phyloP scores from a whole-genome alignment of 2,329 filamentous ascomycete species.

The Hirsutella thompsonii region DNA sequence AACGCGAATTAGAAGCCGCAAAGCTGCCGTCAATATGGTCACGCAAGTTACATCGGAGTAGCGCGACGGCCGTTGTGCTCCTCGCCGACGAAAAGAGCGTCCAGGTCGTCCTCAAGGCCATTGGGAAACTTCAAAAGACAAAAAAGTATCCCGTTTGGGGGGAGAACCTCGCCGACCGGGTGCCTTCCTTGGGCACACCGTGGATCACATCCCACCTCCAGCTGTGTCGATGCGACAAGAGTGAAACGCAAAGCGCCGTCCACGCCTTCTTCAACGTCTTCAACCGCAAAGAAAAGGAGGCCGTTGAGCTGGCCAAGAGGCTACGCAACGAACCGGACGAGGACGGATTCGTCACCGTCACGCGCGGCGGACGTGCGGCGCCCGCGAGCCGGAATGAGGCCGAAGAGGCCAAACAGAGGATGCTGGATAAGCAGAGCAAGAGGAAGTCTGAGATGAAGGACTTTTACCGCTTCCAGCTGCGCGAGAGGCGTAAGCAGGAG shows the following conservation, averaged over 20 bases:
- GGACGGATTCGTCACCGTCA: slow-evolving; percentile 91
- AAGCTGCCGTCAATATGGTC: slow-evolving; percentile 63
- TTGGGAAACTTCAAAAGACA: slow-evolving; percentile 45
- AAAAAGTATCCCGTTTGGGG: slow-evolving; percentile 58
- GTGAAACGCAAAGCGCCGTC: slow-evolving; percentile 56
- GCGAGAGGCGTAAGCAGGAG: slow-evolving; percentile 66
- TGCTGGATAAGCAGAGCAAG: slow-evolving; percentile 49
- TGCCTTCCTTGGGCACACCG: slow-evolving; percentile 42
- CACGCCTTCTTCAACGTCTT: slow-evolving; percentile 84
- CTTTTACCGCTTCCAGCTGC: slow-evolving; percentile 75
- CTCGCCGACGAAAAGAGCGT: slow-evolving; percentile 76
- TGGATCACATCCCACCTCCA: slow-evolving; percentile 55
- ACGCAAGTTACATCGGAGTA: slow-evolving; percentile 55
- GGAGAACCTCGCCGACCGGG: slow-evolving; percentile 39
- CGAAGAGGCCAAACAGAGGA: slow-evolving; percentile 42
- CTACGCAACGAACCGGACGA: slow-evolving; percentile 75
- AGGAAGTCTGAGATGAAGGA: slow-evolving; percentile 53
- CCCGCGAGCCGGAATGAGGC: slow-evolving; percentile 63
- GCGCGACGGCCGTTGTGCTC: slow-evolving; percentile 66
- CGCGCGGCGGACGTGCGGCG: slow-evolving; percentile 60
- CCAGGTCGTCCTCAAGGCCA: slow-evolving; percentile 64
- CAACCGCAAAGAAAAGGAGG: slow-evolving; percentile 55
- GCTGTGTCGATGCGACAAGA: slow-evolving; percentile 56
- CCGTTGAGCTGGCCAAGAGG: slow-evolving; percentile 45
- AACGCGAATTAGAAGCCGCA: slow-evolving; percentile 43